These are phyloP conservation scores for Aspergillus homomorphus DNA, from an alignment of 495 filamentous ascomycete genomes.

Conservation along the genomic window DNA sequence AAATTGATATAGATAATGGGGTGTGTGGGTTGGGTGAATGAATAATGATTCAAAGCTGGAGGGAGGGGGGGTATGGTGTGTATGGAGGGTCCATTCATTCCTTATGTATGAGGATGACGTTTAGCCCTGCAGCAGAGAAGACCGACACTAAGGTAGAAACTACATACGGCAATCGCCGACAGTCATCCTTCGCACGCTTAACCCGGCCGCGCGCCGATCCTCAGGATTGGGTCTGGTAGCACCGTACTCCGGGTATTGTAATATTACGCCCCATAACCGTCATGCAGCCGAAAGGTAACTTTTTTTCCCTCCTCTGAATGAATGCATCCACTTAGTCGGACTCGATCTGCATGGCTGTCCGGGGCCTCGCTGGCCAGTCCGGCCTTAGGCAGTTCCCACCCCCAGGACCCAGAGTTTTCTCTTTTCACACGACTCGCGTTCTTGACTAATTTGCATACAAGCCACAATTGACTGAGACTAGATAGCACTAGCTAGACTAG, in stretches of 20 bases:
- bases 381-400: conserved; percentile 1
- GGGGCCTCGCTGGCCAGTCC: conserved; percentile 2
- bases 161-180: neutral
- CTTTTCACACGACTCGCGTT: neutral
- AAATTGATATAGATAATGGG: neutral
- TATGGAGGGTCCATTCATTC: neutral
- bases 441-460: neutral
- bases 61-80: neutral
- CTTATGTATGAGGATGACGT: conserved; percentile 3
- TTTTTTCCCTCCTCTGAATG: neutral
- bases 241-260: neutral
- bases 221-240: conserved; percentile 1
- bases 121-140: neutral
- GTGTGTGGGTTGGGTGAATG: neutral
- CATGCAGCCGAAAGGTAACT: neutral
- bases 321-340: neutral
- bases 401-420: neutral
- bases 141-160: neutral
- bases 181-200: conserved; percentile 3
- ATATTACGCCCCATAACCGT: neutral
- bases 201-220: neutral
- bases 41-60: neutral
- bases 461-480: neutral
- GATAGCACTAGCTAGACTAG: neutral
- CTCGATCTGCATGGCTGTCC: conserved; percentile 3